Percentiles rank a stretch among this genome's conserved stretches.
Evolutionary conservation across 768 basidiomycete species (phyloP).

Genomic region (Macrolepiota fuliginosa): DNA sequence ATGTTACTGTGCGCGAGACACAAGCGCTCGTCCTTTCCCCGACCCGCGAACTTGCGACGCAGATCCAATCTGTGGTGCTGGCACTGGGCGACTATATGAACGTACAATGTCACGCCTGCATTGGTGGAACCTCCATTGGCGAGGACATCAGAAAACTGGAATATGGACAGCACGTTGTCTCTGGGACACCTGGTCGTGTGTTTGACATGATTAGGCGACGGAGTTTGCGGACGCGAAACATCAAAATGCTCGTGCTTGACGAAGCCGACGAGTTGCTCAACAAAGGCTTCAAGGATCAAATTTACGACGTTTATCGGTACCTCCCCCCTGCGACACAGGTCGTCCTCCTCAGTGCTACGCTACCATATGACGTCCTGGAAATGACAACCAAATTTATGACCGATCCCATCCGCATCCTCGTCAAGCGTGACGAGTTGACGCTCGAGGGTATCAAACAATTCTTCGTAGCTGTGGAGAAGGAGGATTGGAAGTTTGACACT

Average conservation of each 20-base stretch:
- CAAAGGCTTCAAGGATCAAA: slow-evolving; percentile 99
- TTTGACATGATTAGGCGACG: slow-evolving; percentile 99
- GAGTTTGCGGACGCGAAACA: slow-evolving; percentile 90
- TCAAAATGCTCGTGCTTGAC: slow-evolving; percentile 96
- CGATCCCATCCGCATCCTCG: slow-evolving; percentile 95
- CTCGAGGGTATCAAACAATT: slow-evolving; percentile 96
- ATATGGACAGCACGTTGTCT: slow-evolving; percentile 96
- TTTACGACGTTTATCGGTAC: slow-evolving; percentile 98
- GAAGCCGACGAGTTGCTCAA: slow-evolving; percentile 96
- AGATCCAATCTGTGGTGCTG: slow-evolving; percentile 96
- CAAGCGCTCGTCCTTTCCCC: slow-evolving; percentile 96
- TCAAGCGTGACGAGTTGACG: slow-evolving; percentile 99
- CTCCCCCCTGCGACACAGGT: slow-evolving; percentile 97
- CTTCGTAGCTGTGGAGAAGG: slow-evolving; percentile 98
- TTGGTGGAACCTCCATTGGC: slow-evolving; percentile 95
- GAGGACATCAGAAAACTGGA: slow-evolving; percentile 98
- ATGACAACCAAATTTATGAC: slow-evolving; percentile 99
- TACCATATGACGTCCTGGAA: slow-evolving; percentile 96
- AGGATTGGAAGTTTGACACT: slow-evolving; percentile 99
- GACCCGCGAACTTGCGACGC: slow-evolving; percentile 98
- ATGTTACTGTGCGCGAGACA: slow-evolving; percentile 89
- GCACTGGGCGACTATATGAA: slow-evolving; percentile 99
- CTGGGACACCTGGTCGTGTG: slow-evolving; percentile 95
- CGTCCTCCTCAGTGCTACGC: slow-evolving; percentile 91
- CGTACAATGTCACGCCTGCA: slow-evolving; percentile 97